phyloP scores from a whole-genome alignment of 495 filamentous ascomycete species.

The Articulospora tetracladia region DNA sequence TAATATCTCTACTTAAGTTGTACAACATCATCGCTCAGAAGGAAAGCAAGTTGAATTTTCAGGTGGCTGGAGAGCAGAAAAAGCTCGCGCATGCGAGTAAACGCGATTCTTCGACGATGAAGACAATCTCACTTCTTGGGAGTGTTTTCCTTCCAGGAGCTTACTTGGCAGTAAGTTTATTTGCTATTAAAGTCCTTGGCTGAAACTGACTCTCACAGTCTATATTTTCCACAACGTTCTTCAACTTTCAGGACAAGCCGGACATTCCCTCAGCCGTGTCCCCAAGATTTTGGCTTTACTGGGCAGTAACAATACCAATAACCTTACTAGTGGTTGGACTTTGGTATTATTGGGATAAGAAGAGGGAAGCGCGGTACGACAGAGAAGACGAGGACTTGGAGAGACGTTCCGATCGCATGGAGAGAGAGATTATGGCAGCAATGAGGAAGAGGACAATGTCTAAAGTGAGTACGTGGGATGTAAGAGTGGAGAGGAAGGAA shows the following conservation, averaged over 20 bases:
- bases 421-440: conserved; percentile 46
- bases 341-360: conserved; percentile 44
- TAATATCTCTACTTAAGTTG: conserved; percentile 18
- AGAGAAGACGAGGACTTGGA: conserved; percentile 46
- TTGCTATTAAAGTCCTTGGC: too few species aligned
- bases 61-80: conserved; percentile 53
- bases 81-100: conserved; percentile 51
- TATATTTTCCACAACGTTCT: conserved; percentile 54
- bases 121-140: conserved; percentile 50
- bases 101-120: conserved; percentile 52
- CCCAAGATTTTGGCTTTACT: conserved; percentile 51
- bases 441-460: conserved; percentile 51
- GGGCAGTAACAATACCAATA: conserved; percentile 44
- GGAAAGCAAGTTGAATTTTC: conserved; percentile 50
- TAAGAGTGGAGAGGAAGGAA: conserved; percentile 16
- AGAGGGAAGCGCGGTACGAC: conserved; percentile 39
- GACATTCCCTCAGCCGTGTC: conserved; percentile 28
- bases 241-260: conserved; percentile 36
- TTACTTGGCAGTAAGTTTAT: conserved; percentile 45
- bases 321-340: conserved; percentile 40
- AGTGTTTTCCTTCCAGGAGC: conserved; percentile 53
- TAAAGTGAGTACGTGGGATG: conserved; percentile 41
- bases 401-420: conserved; percentile 48
- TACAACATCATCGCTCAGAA: conserved; percentile 58
- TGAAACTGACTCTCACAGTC: conserved; percentile 27